Evolutionary conservation across 2,329 filamentous ascomycete genomes (phyloP).

Genomic region (Aureobasidium sp.): DNA sequence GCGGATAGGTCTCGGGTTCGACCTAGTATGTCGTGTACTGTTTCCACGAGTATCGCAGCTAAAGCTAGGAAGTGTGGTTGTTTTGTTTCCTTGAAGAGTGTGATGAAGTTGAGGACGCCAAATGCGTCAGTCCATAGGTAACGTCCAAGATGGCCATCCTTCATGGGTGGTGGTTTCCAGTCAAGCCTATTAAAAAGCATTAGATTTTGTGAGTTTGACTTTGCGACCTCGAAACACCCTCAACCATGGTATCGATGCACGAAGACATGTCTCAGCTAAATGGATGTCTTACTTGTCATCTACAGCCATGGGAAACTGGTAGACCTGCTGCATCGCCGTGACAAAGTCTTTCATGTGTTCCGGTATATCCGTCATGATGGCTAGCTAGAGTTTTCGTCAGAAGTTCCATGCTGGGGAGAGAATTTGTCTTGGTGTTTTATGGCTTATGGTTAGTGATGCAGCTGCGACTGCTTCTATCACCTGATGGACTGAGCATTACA

Average conservation of each 20-base stretch:
- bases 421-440: background rate
- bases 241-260: background rate
- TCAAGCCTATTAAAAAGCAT: background rate
- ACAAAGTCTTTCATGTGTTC: constrained; percentile 5
- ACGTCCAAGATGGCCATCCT: constrained; percentile 12
- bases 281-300: constrained; percentile 8
- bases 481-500: background rate
- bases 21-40: constrained; percentile 49
- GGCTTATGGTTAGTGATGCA: background rate
- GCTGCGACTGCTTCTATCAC: background rate
- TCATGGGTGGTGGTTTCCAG: constrained; percentile 13
- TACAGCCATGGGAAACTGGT: constrained; percentile 9
- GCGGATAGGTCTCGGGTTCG: constrained; percentile 42
- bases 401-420: background rate
- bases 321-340: constrained; percentile 15
- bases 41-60: constrained; percentile 42
- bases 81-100: constrained; percentile 39
- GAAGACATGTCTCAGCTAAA: background rate
- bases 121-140: constrained; percentile 44
- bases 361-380: background rate
- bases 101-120: constrained; percentile 53
- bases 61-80: constrained; percentile 42
- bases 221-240: background rate
- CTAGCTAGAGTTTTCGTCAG: background rate
- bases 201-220: background rate